phyloP scores from a whole-genome alignment of 2,329 filamentous ascomycete genomes.

The Penicillium sp. region DNA sequence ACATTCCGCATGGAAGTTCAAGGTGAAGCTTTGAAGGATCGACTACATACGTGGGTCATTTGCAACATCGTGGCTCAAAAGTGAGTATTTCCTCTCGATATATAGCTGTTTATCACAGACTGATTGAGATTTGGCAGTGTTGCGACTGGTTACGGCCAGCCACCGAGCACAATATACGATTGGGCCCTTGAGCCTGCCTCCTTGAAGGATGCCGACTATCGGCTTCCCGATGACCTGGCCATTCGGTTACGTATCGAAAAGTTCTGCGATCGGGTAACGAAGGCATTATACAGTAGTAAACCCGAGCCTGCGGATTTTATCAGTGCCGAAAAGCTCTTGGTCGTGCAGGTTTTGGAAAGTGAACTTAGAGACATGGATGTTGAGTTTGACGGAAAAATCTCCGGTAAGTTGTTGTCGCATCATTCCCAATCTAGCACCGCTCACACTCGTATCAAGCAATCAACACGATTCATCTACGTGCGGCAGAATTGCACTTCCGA shows the following conservation, averaged over 20 bases:
- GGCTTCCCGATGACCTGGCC: conserved; percentile 43
- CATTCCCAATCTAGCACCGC: background rate
- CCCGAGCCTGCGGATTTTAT: conserved; percentile 45
- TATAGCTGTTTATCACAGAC: background rate
- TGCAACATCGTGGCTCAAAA: conserved; percentile 61
- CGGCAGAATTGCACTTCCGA: conserved; percentile 39
- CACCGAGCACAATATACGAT: conserved; percentile 52
- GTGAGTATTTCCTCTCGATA: conserved; percentile 29
- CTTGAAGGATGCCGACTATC: conserved; percentile 38
- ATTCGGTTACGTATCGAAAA: conserved; percentile 49
- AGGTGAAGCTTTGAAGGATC: conserved; percentile 54
- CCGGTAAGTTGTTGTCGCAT: conserved; percentile 17
- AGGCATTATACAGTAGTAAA: conserved; percentile 48
- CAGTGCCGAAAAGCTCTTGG: conserved; percentile 35
- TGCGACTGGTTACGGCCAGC: conserved; percentile 56
- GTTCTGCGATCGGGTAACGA: conserved; percentile 51
- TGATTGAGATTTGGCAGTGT: conserved; percentile 37
- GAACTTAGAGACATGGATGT: conserved; percentile 46
- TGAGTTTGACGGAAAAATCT: conserved; percentile 38
- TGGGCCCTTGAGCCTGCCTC: conserved; percentile 46
- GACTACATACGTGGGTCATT: conserved; percentile 56
- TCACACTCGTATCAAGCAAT: conserved; percentile 26
- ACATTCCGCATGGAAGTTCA: conserved; percentile 45
- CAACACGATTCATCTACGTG: conserved; percentile 41
- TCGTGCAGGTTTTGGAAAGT: conserved; percentile 38